Conservation (phyloP, 176 grass and related monocot genomes). For the Chrysopogon serrulatus region DNA sequence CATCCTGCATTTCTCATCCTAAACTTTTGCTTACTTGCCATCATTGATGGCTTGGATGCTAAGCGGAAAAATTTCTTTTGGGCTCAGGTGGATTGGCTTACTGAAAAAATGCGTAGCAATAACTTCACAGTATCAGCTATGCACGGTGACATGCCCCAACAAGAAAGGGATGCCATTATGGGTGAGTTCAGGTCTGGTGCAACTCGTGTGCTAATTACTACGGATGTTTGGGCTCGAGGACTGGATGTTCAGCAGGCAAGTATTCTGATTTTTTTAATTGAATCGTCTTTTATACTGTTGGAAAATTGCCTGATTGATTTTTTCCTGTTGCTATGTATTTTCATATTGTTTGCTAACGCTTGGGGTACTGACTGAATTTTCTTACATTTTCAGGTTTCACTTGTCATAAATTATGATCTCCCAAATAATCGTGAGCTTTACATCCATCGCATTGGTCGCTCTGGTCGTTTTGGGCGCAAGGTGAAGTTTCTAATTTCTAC, state of each 20-base stretch:
- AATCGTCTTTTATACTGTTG: neutral
- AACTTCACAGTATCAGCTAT: conserved; percentile 95
- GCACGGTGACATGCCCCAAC: conserved; percentile 96
- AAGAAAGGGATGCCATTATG: conserved; percentile 97
- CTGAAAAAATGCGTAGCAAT: conserved; percentile 93
- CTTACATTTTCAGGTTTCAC: conserved; percentile 65
- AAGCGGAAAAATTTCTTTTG: conserved; percentile 11
- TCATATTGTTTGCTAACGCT: neutral
- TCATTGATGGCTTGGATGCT: conserved; percentile 6
- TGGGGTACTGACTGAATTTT: neutral
- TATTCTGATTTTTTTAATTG: neutral
- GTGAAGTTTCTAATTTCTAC: conserved; percentile 30
- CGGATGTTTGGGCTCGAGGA: conserved; percentile 89
- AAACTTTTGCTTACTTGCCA: neutral
- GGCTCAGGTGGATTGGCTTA: conserved; percentile 85
- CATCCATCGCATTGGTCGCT: conserved; percentile 96
- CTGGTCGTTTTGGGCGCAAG: conserved; percentile 96
- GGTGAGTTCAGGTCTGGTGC: conserved; percentile 63
- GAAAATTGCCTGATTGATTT: neutral
- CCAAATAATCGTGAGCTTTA: conserved; percentile 98
- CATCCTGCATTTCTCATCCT: neutral
- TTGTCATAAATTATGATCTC: conserved; percentile 98
- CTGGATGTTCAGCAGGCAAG: conserved; percentile 93
- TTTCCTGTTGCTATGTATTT: neutral
- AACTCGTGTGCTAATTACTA: conserved; percentile 87